A percentile compares a stretch with the other conserved stretches of the same genome.
phyloP scores from a whole-genome alignment of 2,329 filamentous ascomycete species.

The Sphaerulina populicola region DNA sequence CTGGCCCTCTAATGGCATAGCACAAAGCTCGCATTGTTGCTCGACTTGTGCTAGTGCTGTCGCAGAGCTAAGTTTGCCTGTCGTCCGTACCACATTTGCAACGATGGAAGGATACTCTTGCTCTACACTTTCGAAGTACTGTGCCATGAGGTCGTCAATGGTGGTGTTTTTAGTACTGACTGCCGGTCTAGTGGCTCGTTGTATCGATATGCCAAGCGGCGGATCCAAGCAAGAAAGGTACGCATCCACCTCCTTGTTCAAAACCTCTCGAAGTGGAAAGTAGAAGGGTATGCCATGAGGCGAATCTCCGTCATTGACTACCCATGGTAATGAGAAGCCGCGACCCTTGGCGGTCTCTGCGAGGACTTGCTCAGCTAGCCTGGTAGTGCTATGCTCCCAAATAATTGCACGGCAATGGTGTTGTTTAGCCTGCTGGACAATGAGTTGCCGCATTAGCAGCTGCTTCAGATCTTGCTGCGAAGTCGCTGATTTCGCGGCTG shows the following conservation, averaged over 20 bases:
- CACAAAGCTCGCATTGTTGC: slow-evolving; percentile 57
- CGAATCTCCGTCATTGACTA: slow-evolving; percentile 65
- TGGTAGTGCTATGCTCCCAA: slow-evolving; percentile 79
- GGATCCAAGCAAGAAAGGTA: slow-evolving; percentile 47
- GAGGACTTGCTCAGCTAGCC: slow-evolving; percentile 76
- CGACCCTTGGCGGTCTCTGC: slow-evolving; percentile 85
- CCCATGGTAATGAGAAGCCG: slow-evolving; percentile 73
- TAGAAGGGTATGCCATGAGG: slow-evolving; percentile 55
- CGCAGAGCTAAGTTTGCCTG: slow-evolving; percentile 61
- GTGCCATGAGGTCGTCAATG: slow-evolving; percentile 81
- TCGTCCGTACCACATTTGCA: slow-evolving; percentile 87
- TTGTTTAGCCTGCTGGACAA: slow-evolving; percentile 56
- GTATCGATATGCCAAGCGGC: slow-evolving; percentile 34
- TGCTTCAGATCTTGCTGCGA: slow-evolving; percentile 65
- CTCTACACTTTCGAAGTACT: slow-evolving; percentile 83
- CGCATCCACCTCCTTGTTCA: slow-evolving; percentile 66
- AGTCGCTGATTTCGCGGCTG: slow-evolving; percentile 47
- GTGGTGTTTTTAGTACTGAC: slow-evolving; percentile 68
- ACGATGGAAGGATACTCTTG: slow-evolving; percentile 83
- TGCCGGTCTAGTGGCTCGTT: slow-evolving; percentile 29
- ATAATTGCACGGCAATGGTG: slow-evolving; percentile 61
- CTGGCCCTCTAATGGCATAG: slow-evolving; percentile 48
- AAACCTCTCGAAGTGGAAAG: slow-evolving; percentile 76
- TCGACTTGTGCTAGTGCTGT: slow-evolving; percentile 30
- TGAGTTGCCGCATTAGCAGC: slow-evolving; percentile 62